Conservation (phyloP, 768 basidiomycete genomes). For the Floccularia luteovirens region DNA sequence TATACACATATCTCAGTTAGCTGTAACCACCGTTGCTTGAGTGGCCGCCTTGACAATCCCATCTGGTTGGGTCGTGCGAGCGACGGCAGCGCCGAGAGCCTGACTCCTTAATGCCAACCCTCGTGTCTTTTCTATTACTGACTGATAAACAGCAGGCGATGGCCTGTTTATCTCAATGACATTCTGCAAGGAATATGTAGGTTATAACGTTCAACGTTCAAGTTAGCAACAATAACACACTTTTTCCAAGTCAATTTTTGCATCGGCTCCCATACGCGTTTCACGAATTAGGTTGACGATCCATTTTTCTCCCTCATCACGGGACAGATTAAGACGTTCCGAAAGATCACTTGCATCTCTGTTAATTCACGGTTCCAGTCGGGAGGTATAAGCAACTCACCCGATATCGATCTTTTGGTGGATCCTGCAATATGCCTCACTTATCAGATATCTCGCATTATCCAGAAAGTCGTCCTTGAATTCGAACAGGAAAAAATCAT, state of each 20-base stretch:
- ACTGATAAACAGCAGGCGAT: constrained; percentile 84
- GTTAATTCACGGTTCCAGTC: not conserved
- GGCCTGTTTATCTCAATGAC: constrained; percentile 94
- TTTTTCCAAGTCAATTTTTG: constrained; percentile 96
- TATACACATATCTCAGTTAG: too few relatives aligned
- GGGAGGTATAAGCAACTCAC: constrained; percentile 29
- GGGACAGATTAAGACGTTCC: constrained; percentile 86
- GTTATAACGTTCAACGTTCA: not conserved
- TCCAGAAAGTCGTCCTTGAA: constrained; percentile 94
- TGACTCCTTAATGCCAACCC: constrained; percentile 89
- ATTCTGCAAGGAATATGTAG: constrained; percentile 48
- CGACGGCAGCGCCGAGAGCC: constrained; percentile 71
- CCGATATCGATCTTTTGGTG: constrained; percentile 89
- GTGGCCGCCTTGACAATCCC: too few relatives aligned
- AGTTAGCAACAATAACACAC: constrained; percentile 26
- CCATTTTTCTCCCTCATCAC: constrained; percentile 97
- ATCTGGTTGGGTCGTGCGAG: too few relatives aligned
- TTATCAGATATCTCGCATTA: constrained; percentile 92
- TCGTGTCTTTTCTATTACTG: constrained; percentile 92
- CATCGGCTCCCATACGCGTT: constrained; percentile 93
- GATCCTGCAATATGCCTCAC: constrained; percentile 96
- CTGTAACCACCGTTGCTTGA: too few relatives aligned
- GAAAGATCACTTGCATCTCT: constrained; percentile 66
- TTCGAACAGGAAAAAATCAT: constrained; percentile 92
- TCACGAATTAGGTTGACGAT: constrained; percentile 98